These are phyloP conservation scores for Nicotiana sylvestris DNA, from an alignment of 257 asterid genomes.

Conservation along the genomic window DNA sequence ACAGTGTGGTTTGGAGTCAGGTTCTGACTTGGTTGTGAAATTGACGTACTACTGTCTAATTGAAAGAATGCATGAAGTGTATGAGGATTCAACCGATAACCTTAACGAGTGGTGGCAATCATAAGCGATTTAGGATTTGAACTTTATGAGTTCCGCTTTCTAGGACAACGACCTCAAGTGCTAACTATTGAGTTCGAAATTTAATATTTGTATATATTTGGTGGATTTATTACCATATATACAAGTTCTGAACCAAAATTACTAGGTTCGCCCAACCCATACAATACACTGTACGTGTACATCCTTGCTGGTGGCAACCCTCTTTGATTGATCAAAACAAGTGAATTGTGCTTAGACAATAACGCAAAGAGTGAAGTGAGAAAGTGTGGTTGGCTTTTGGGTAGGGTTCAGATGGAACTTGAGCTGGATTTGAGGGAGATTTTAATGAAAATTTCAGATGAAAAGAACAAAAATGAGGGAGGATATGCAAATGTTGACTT, in stretches of 20 bases:
- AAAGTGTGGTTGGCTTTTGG: slow-evolving; percentile 7
- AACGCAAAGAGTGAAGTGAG: background rate
- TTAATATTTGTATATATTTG: no score
- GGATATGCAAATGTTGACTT: background rate
- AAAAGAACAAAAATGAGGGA: slow-evolving; percentile 28
- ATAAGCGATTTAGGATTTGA: no score
- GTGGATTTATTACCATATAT: no score
- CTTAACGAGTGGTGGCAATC: background rate
- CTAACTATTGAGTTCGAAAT: background rate
- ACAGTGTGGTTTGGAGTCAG: slow-evolving; percentile 35
- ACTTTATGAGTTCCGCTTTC: no score
- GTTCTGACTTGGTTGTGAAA: slow-evolving; percentile 31
- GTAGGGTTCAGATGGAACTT: slow-evolving; percentile 36
- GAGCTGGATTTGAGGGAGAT: slow-evolving; percentile 43
- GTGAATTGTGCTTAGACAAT: background rate
- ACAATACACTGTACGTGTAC: no score
- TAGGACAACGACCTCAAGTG: background rate
- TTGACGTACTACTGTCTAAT: slow-evolving; percentile 23
- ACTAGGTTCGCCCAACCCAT: no score
- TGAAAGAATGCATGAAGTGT: background rate
- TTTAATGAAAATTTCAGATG: slow-evolving; percentile 29
- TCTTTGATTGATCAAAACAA: background rate
- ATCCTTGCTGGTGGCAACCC: background rate
- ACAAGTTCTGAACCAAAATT: no score
- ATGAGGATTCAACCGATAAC: background rate